Percentiles rank a stretch among this genome's conserved stretches.
Evolutionary conservation across 768 basidiomycete species (phyloP).

Genomic region (Mycena latifolia): DNA sequence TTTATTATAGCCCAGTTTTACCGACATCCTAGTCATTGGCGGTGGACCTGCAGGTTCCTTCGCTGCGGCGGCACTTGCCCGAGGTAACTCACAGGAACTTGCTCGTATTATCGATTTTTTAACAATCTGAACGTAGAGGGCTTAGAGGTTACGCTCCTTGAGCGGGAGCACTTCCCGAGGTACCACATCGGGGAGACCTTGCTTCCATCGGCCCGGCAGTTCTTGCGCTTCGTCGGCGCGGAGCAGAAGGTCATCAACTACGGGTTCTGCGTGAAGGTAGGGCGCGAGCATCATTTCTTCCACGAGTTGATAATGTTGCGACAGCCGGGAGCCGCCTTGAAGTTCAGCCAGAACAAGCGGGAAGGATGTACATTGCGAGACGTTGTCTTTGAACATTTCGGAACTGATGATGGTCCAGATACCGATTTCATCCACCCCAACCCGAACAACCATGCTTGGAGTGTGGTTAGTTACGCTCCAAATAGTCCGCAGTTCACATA

Average conservation of each 20-base stretch:
- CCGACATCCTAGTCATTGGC: conserved; percentile 26
- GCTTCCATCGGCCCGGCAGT: conserved; percentile 36
- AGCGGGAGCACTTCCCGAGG: conserved; percentile 41
- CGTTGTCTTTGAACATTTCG: no score
- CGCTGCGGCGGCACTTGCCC: conserved; percentile 42
- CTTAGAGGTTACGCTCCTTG: conserved; percentile 42
- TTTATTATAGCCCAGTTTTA: no score
- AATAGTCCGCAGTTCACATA: not conserved
- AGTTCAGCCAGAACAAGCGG: no score
- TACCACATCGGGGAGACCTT: conserved; percentile 25
- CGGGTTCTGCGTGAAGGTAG: conserved; percentile 42
- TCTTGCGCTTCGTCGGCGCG: conserved; percentile 44
- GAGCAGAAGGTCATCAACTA: conserved; percentile 37
- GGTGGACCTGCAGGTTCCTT: conserved; percentile 47
- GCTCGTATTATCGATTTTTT: no score
- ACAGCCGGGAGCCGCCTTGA: no score
- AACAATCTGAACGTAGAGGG: conserved; percentile 21
- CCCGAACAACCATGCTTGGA: no score
- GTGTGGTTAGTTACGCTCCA: no score
- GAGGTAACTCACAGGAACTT: conserved; percentile 28
- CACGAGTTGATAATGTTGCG: no score
- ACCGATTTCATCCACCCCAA: no score
- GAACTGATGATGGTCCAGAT: no score
- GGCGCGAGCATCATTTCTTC: not conserved
- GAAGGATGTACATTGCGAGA: no score